phyloP scores from a whole-genome alignment of 1,139 yeast genomes.

The Geotrichum bryndzae region DNA sequence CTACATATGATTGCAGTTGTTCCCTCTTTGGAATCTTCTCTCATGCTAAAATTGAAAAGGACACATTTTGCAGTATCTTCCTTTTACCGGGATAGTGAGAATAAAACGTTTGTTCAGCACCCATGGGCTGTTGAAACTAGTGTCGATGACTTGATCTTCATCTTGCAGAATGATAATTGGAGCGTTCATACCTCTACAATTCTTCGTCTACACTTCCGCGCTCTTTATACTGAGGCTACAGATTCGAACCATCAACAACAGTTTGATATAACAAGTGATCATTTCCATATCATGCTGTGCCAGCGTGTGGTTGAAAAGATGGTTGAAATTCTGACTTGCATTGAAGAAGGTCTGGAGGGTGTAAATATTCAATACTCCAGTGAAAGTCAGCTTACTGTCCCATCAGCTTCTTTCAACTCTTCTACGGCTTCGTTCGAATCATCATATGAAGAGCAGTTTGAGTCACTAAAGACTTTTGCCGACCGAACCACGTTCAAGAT shows the following conservation, averaged over 20 bases:
- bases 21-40: conserved; percentile 17
- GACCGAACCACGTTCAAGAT: conserved; percentile 45
- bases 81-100: conserved; percentile 7
- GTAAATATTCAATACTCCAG: conserved; percentile 12
- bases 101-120: conserved; percentile 1
- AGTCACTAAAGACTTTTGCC: conserved; percentile 20
- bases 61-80: conserved; percentile 5
- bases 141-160: conserved; percentile 13
- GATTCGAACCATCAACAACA: conserved; percentile 15
- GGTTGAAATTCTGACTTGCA: conserved; percentile 17
- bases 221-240: conserved; percentile 12
- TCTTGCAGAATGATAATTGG: conserved; percentile 17
- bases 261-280: conserved; percentile 25
- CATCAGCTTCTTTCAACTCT: background rate
- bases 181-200: conserved; percentile 18
- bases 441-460: conserved; percentile 6
- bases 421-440: conserved; percentile 6
- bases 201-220: conserved; percentile 14
- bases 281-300: conserved; percentile 22
- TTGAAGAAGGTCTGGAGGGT: conserved; percentile 19
- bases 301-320: conserved; percentile 24
- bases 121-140: conserved; percentile 11
- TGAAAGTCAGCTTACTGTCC: background rate
- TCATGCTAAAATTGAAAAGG: conserved; percentile 12
- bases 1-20: conserved; percentile 7